These are phyloP conservation scores for Plectranthus barbatus DNA, from an alignment of 257 asterid species.

Conservation along the genomic window DNA sequence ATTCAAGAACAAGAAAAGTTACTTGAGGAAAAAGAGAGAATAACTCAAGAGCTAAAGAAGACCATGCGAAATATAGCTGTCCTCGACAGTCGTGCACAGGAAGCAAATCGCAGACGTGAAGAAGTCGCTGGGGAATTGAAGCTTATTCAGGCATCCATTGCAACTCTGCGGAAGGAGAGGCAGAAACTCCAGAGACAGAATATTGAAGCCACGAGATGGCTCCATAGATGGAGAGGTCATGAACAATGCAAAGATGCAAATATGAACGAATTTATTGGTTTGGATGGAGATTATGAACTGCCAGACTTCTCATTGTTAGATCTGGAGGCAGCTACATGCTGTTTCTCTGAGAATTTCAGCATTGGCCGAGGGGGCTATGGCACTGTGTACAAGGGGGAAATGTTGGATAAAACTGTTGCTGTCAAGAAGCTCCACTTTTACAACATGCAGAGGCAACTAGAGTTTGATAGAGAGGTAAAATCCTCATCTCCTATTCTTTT, in stretches of 20 bases:
- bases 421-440: conserved; percentile 59
- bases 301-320: conserved; percentile 52
- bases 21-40: conserved; percentile 34
- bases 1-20: conserved; percentile 46
- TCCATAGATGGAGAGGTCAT: conserved; percentile 47
- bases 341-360: conserved; percentile 68
- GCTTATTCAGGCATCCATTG: conserved; percentile 48
- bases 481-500: neutral
- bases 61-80: conserved; percentile 50
- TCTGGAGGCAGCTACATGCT: conserved; percentile 64
- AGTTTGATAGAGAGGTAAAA: conserved; percentile 49
- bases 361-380: conserved; percentile 69
- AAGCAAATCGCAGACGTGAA: conserved; percentile 44
- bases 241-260: conserved; percentile 18
- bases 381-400: conserved; percentile 69
- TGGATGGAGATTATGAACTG: conserved; percentile 24
- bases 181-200: conserved; percentile 49
- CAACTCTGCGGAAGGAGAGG: conserved; percentile 45
- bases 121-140: conserved; percentile 53
- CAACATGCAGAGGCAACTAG: conserved; percentile 39
- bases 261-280: conserved; percentile 9
- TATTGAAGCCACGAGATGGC: conserved; percentile 50
- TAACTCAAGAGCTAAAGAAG: conserved; percentile 36
- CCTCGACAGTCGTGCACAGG: conserved; percentile 53
- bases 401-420: conserved; percentile 51